These are phyloP conservation scores for Xylaria venustula DNA, from an alignment of 495 filamentous ascomycete genomes.

Conservation along the genomic window DNA sequence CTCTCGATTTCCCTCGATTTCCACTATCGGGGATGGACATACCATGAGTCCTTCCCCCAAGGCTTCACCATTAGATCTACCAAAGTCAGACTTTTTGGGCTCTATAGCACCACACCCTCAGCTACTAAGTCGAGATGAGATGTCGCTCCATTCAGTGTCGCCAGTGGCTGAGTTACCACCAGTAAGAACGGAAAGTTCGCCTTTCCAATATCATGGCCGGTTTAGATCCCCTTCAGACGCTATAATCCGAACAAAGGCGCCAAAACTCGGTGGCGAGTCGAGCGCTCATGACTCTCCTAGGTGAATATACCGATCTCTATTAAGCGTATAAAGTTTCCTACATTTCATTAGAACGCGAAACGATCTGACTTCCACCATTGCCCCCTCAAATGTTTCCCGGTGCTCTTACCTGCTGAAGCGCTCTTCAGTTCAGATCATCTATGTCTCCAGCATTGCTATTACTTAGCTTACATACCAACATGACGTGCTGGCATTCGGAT, in stretches of 20 bases:
- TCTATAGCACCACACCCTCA: slow-evolving; percentile 8
- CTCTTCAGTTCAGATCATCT: too few relatives aligned
- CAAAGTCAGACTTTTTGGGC: slow-evolving; percentile 13
- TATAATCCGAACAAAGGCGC: slow-evolving; percentile 17
- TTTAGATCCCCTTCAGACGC: slow-evolving; percentile 19
- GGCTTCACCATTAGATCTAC: slow-evolving; percentile 9
- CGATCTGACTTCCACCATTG: too few relatives aligned
- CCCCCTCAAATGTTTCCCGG: too few relatives aligned
- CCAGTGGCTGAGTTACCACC: too few relatives aligned
- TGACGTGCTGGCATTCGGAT: too few relatives aligned
- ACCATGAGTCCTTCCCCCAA: slow-evolving; percentile 13
- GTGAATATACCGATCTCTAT: slow-evolving; percentile 11
- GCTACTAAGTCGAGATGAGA: slow-evolving; percentile 7
- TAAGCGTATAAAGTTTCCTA: neutral
- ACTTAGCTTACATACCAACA: too few relatives aligned
- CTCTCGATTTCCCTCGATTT: slow-evolving; percentile 42
- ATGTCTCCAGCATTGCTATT: too few relatives aligned
- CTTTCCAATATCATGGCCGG: slow-evolving; percentile 1
- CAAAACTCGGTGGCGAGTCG: slow-evolving; percentile 2
- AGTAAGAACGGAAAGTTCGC: neutral
- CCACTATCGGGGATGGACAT: slow-evolving; percentile 34
- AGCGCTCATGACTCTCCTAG: slow-evolving; percentile 12
- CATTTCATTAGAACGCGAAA: too few relatives aligned
- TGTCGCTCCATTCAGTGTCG: neutral
- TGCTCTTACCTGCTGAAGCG: too few relatives aligned